A percentile compares a stretch with the other conserved stretches of the same genome.
phyloP scores from a whole-genome alignment of 331 rosid genomes.

The Pyrus hybrid region DNA sequence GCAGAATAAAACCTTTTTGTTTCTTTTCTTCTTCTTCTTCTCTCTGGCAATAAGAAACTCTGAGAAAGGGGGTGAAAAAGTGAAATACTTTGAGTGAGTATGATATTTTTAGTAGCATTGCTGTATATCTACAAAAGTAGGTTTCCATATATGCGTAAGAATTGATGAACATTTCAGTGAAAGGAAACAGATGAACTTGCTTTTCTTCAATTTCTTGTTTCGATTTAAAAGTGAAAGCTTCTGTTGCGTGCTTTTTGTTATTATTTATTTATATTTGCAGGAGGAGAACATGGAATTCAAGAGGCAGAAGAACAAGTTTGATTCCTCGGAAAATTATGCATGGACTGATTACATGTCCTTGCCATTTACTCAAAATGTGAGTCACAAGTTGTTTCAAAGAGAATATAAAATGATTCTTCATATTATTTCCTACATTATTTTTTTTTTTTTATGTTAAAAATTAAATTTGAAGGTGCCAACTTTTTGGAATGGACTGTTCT shows the following conservation, averaged over 20 bases:
- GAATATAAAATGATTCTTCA: too few species aligned
- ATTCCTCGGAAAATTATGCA: slow-evolving; percentile 25
- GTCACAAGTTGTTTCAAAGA: slow-evolving; percentile 7
- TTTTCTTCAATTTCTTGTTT: slow-evolving; percentile 4
- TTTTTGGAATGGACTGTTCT: too few species aligned
- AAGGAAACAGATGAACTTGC: neutral
- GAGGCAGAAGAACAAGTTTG: slow-evolving; percentile 46
- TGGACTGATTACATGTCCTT: slow-evolving; percentile 84
- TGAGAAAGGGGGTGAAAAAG: neutral
- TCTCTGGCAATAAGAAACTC: neutral
- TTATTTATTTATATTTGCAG: slow-evolving; percentile 21
- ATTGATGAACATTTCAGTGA: neutral
- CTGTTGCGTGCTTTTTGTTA: neutral
- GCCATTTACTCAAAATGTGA: slow-evolving; percentile 81
- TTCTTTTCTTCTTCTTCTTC: neutral
- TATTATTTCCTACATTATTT: too few species aligned
- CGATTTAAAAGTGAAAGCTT: neutral
- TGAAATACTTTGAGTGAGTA: neutral
- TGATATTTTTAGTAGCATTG: neutral
- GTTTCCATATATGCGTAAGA: slow-evolving; percentile 3
- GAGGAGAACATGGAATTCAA: slow-evolving; percentile 82
- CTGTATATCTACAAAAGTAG: slow-evolving; percentile 3
- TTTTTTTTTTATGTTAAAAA: neutral
- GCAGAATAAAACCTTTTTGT: neutral
- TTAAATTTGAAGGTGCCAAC: too few species aligned